phyloP scores from a whole-genome alignment of 352 stramenopile species.

The Phytophthora sp. region DNA sequence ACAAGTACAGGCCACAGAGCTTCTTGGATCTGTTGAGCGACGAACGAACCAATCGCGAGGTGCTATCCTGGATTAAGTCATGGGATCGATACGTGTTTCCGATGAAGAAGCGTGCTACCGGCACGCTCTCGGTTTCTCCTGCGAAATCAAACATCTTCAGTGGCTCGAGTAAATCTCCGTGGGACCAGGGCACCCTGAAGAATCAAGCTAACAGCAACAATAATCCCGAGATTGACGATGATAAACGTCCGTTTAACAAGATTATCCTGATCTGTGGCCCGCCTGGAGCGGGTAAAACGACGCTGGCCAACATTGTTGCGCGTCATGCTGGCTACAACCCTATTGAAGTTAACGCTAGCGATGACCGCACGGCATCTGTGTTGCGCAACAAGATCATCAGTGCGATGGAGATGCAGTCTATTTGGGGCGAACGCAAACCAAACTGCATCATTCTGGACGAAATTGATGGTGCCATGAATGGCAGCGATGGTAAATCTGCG shows the following conservation, averaged over 20 bases:
- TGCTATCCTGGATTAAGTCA: constrained; percentile 93
- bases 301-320: constrained; percentile 96
- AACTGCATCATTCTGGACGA: constrained; percentile 99
- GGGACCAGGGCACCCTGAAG: constrained; percentile 13
- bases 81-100: constrained; percentile 98
- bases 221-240: constrained; percentile 44
- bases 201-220: constrained; percentile 11
- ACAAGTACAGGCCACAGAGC: constrained; percentile 95
- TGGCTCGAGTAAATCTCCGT: constrained; percentile 14
- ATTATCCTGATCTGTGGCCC: constrained; percentile 96
- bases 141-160: constrained; percentile 14
- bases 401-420: constrained; percentile 93
- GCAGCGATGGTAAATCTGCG: constrained; percentile 80
- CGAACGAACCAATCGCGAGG: constrained; percentile 96
- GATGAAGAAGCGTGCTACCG: constrained; percentile 49
- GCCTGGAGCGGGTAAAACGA: constrained; percentile 96
- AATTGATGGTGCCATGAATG: constrained; percentile 95
- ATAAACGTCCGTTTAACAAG: constrained; percentile 71
- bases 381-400: constrained; percentile 92
- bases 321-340: constrained; percentile 96
- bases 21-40: constrained; percentile 97
- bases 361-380: constrained; percentile 94
- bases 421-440: constrained; percentile 88
- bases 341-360: constrained; percentile 98
- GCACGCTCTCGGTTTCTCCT: constrained; percentile 15